A percentile compares a stretch with the other conserved stretches of the same genome.
These are phyloP conservation scores for Plasmodium vinckei DNA, from an alignment of 169 alveolate genomes.

Conservation along the genomic window DNA sequence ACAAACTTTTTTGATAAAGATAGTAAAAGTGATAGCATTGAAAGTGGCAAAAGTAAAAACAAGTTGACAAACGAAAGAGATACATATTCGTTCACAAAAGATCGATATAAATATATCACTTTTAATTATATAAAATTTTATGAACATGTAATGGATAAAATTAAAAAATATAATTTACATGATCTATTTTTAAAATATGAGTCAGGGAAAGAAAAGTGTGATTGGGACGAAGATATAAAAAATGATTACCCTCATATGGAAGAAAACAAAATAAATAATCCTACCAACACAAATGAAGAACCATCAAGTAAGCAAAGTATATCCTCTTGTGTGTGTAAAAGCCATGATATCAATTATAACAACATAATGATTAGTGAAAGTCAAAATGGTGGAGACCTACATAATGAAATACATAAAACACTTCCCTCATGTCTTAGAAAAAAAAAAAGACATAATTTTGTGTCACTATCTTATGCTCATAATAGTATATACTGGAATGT, in stretches of 20 bases:
- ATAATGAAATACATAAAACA: constrained; percentile 6
- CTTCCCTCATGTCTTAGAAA: constrained; percentile 48
- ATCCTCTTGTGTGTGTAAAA: too few species aligned
- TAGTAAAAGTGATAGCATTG: not conserved
- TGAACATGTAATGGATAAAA: constrained; percentile 31
- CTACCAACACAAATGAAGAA: too few species aligned
- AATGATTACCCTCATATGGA: not conserved
- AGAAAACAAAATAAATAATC: not conserved
- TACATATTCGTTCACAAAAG: constrained; percentile 3
- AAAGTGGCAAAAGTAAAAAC: not conserved
- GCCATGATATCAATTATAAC: too few species aligned
- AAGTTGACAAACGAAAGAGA: constrained; percentile 2
- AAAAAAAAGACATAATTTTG: not conserved
- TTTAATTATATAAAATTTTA: constrained; percentile 34
- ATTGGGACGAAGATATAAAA: not conserved
- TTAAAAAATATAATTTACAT: constrained; percentile 11
- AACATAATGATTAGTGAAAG: not conserved
- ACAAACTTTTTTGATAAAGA: not conserved
- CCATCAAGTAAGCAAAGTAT: too few species aligned
- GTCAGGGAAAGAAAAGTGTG: not conserved
- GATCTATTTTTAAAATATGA: constrained; percentile 17
- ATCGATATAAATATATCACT: constrained; percentile 34
- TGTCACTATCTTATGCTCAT: constrained; percentile 71
- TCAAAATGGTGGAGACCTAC: not conserved
- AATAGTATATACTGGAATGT: constrained; percentile 79